phyloP scores from a whole-genome alignment of 371 early-diverging fungal species.

The Mucor lusitanicus region DNA sequence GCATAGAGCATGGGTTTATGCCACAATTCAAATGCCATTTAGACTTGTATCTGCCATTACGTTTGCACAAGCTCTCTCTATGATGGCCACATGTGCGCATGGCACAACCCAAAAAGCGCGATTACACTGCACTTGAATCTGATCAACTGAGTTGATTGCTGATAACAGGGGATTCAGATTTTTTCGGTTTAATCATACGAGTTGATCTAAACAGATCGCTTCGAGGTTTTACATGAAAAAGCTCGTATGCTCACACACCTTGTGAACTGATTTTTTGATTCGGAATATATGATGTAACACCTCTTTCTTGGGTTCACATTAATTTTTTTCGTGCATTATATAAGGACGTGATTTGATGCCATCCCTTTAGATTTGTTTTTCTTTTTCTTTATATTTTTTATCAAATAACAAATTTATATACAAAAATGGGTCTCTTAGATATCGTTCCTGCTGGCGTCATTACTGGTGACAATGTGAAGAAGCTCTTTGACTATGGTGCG shows the following conservation, averaged over 20 bases:
- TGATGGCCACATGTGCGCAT: neutral
- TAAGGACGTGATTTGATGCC: conserved; percentile 8
- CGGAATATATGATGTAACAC: conserved; percentile 13
- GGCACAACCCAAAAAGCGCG: neutral
- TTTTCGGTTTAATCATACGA: conserved; percentile 20
- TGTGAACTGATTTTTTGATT: conserved; percentile 8
- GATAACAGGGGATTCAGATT: conserved; percentile 29
- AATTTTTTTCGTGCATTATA: conserved; percentile 5
- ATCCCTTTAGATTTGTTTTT: conserved; percentile 2
- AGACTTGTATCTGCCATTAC: neutral
- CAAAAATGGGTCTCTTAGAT: conserved; percentile 71
- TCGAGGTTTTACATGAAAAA: neutral
- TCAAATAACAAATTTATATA: conserved; percentile 4
- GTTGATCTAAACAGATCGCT: conserved; percentile 21
- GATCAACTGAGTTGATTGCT: conserved; percentile 11
- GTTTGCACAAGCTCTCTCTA: no score
- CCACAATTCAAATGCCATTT: neutral
- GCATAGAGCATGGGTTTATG: neutral
- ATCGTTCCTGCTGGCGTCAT: conserved; percentile 89
- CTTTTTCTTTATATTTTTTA: conserved; percentile 9
- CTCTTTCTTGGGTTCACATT: neutral
- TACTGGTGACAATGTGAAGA: conserved; percentile 86
- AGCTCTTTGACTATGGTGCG: conserved; percentile 76
- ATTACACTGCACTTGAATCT: neutral
- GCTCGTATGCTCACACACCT: neutral